phyloP scores from a whole-genome alignment of 106 monocot genomes.

The Dioscorea dumetorum region DNA sequence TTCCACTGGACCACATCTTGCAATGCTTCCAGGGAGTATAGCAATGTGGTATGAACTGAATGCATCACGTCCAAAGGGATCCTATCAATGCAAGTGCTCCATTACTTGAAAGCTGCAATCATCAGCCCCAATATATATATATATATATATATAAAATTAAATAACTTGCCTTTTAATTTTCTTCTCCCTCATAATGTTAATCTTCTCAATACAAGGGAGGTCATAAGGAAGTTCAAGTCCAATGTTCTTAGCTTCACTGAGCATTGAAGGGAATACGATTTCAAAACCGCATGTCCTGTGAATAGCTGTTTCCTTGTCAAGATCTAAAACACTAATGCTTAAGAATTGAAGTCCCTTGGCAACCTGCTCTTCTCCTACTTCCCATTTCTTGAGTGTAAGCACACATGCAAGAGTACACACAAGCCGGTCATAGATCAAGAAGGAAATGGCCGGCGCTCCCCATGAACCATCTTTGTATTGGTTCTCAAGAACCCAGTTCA shows the following conservation, averaged over 20 bases:
- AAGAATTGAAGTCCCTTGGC: constrained; percentile 52
- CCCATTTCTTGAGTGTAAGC: constrained; percentile 47
- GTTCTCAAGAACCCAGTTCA: constrained; percentile 68
- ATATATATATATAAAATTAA: not conserved
- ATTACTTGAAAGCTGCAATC: not conserved
- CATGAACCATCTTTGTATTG: constrained; percentile 84
- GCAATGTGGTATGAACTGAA: constrained; percentile 65
- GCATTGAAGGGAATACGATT: constrained; percentile 68
- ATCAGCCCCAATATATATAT: not conserved
- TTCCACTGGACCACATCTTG: constrained; percentile 49
- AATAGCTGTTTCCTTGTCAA: constrained; percentile 47
- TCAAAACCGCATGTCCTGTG: constrained; percentile 83
- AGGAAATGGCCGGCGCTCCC: constrained; percentile 41
- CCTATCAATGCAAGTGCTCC: constrained; percentile 19
- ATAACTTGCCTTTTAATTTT: constrained; percentile 58
- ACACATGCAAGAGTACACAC: constrained; percentile 86
- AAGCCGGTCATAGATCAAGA: constrained; percentile 68
- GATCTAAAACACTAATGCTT: constrained; percentile 44
- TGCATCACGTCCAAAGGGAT: constrained; percentile 81
- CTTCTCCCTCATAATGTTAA: constrained; percentile 33
- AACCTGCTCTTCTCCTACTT: constrained; percentile 8
- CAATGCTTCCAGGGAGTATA: constrained; percentile 91
- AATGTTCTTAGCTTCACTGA: constrained; percentile 46
- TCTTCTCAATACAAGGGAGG: constrained; percentile 34
- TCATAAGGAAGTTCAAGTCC: constrained; percentile 58